Conservation (phyloP, 345 rosid species). For the Eucalyptus globulus region DNA sequence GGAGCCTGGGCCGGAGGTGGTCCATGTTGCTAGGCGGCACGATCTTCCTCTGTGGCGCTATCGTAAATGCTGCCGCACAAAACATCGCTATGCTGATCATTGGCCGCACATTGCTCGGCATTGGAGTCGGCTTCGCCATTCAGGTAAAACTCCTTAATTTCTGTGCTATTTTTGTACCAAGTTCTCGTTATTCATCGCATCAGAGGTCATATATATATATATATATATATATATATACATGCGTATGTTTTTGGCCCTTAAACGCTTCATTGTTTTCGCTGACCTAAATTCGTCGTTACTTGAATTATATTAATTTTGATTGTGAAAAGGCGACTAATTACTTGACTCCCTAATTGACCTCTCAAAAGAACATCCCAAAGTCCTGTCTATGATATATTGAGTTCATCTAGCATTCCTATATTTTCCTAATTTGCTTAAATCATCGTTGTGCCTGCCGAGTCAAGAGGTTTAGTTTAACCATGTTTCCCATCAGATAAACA, state of each 20-base stretch:
- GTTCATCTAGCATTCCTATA: neutral
- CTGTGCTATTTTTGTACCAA: neutral
- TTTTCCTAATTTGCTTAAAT: neutral
- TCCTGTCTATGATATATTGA: neutral
- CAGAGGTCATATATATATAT: neutral
- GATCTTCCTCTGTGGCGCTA: conserved; percentile 32
- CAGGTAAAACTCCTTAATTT: conserved; percentile 7
- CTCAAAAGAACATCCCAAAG: neutral
- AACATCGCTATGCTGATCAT: conserved; percentile 34
- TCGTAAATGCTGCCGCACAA: conserved; percentile 23
- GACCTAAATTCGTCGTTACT: neutral
- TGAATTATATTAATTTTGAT: neutral
- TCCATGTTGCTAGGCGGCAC: conserved; percentile 33
- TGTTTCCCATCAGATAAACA: neutral
- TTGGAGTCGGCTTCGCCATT: conserved; percentile 43
- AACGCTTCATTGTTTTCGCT: neutral
- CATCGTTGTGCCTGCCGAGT: neutral
- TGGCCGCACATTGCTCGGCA: conserved; percentile 35
- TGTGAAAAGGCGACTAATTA: neutral
- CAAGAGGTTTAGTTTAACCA: neutral
- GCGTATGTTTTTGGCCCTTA: neutral
- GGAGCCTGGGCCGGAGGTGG: conserved; percentile 18
- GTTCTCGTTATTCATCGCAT: neutral
- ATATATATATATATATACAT: neutral
- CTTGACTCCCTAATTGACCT: neutral